Percentiles rank a stretch among this genome's conserved stretches.
Conservation (phyloP, 305 asterid species). For the Stenogyne calaminthoides region DNA sequence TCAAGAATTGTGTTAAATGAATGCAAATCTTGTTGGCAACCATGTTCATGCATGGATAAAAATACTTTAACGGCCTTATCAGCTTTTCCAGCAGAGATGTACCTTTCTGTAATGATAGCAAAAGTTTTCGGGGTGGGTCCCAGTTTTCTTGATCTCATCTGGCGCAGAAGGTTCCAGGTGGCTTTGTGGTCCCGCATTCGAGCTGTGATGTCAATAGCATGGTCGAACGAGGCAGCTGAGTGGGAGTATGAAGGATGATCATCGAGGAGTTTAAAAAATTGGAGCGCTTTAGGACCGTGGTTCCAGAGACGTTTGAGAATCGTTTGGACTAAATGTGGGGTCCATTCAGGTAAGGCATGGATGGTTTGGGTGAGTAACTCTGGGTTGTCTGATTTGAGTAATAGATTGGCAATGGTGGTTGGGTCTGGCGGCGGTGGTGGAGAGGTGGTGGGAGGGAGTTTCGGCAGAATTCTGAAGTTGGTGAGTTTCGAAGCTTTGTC, state of each 20-base stretch:
- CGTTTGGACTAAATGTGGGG: slow-evolving; percentile 60
- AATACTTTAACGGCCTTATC: slow-evolving; percentile 84
- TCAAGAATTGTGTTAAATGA: slow-evolving; percentile 81
- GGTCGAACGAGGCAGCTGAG: slow-evolving; percentile 66
- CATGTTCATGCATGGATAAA: slow-evolving; percentile 82
- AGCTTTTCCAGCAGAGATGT: slow-evolving; percentile 77
- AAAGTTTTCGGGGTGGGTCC: slow-evolving; percentile 84
- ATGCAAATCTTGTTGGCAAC: slow-evolving; percentile 78
- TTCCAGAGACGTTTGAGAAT: slow-evolving; percentile 91
- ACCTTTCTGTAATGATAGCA: slow-evolving; percentile 78
- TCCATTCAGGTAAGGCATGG: slow-evolving; percentile 47
- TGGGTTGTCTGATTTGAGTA: slow-evolving; percentile 52
- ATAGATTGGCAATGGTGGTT: slow-evolving; percentile 44
- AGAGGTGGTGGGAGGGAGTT: slow-evolving; percentile 32
- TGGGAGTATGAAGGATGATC: slow-evolving; percentile 62
- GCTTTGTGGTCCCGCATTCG: slow-evolving; percentile 72
- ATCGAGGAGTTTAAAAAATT: slow-evolving; percentile 70
- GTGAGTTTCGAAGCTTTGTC: slow-evolving; percentile 16
- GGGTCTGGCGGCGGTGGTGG: slow-evolving; percentile 44
- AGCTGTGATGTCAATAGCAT: slow-evolving; percentile 79
- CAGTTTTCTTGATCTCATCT: slow-evolving; percentile 59
- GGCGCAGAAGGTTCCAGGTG: slow-evolving; percentile 62
- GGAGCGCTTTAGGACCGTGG: slow-evolving; percentile 94
- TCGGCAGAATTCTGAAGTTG: slow-evolving; percentile 25
- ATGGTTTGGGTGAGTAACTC: slow-evolving; percentile 45